A percentile compares a stretch with the other conserved stretches of the same genome.
These are phyloP conservation scores for Phytophthora fragariaefolia DNA, from an alignment of 352 stramenopile species.

Conservation along the genomic window DNA sequence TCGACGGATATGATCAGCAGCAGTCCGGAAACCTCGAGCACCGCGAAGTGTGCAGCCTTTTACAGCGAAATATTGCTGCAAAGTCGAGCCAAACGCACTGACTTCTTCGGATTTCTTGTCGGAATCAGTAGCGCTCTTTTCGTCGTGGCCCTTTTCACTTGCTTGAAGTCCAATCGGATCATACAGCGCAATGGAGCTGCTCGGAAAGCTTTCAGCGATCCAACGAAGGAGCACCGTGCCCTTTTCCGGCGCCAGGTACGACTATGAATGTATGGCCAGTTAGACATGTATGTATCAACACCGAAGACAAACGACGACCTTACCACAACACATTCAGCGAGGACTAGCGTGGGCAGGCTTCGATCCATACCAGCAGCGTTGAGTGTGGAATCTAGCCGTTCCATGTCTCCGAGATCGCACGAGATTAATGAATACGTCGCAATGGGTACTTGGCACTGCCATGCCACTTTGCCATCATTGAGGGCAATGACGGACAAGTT, in stretches of 20 bases:
- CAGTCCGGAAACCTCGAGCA: slow-evolving; percentile 41
- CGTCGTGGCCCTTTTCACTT: slow-evolving; percentile 7
- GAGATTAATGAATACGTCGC: slow-evolving; percentile 54
- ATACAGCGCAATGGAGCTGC: slow-evolving; percentile 62
- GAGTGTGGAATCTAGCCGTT: slow-evolving; percentile 39
- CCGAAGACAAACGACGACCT: not conserved
- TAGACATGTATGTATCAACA: slow-evolving; percentile 6
- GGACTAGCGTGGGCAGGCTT: slow-evolving; percentile 56
- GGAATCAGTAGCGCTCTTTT: not conserved
- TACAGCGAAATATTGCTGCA: slow-evolving; percentile 68
- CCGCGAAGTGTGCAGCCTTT: slow-evolving; percentile 76
- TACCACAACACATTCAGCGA: slow-evolving; percentile 81
- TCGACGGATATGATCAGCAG: slow-evolving; percentile 47
- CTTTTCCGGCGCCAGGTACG: slow-evolving; percentile 62
- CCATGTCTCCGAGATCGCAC: slow-evolving; percentile 66
- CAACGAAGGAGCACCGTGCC: slow-evolving; percentile 58
- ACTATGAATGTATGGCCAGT: slow-evolving; percentile 38
- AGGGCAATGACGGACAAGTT: slow-evolving; percentile 10
- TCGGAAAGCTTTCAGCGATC: slow-evolving; percentile 44
- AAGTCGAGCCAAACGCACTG: slow-evolving; percentile 50
- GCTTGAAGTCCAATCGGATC: slow-evolving; percentile 59
- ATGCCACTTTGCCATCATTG: slow-evolving; percentile 21
- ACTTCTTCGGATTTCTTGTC: slow-evolving; percentile 9
- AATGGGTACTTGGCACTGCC: slow-evolving; percentile 32
- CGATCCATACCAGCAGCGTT: slow-evolving; percentile 37